Conservation (phyloP, 345 rosid species). For the Moringa oleifera region DNA sequence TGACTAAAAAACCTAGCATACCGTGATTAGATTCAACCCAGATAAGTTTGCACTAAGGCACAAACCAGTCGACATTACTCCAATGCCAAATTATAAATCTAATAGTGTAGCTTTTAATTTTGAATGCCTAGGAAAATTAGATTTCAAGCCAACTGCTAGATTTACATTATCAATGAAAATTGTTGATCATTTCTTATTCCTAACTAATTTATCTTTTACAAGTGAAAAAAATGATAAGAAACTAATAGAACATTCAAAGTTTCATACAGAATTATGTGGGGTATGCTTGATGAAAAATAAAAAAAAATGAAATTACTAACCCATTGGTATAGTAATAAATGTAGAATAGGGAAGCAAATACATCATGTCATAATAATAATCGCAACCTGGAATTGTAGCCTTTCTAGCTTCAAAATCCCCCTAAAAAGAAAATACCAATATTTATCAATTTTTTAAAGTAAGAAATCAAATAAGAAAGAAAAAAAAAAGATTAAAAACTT, state of each 20-base stretch:
- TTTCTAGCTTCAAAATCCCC: constrained; percentile 28
- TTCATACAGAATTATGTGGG: too few relatives aligned
- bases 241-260: background rate
- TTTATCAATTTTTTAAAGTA: background rate
- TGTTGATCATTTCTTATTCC: constrained; percentile 42
- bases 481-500: too few relatives aligned
- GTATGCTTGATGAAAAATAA: background rate
- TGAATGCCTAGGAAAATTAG: too few relatives aligned
- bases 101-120: constrained; percentile 36
- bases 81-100: constrained; percentile 80
- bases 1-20: constrained; percentile 1
- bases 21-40: constrained; percentile 53
- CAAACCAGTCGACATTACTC: constrained; percentile 85
- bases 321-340: constrained; percentile 26
- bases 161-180: constrained; percentile 38
- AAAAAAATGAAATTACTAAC: background rate
- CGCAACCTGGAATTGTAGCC: constrained; percentile 23
- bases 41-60: constrained; percentile 60
- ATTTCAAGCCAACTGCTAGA: constrained; percentile 1
- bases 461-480: constrained; percentile 3
- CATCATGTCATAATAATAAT: constrained; percentile 55
- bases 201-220: constrained; percentile 27
- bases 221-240: background rate
- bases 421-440: constrained; percentile 25
- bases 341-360: constrained; percentile 53